Conservation (phyloP, 805 yeast species). For the Kuraishia floccosa region DNA sequence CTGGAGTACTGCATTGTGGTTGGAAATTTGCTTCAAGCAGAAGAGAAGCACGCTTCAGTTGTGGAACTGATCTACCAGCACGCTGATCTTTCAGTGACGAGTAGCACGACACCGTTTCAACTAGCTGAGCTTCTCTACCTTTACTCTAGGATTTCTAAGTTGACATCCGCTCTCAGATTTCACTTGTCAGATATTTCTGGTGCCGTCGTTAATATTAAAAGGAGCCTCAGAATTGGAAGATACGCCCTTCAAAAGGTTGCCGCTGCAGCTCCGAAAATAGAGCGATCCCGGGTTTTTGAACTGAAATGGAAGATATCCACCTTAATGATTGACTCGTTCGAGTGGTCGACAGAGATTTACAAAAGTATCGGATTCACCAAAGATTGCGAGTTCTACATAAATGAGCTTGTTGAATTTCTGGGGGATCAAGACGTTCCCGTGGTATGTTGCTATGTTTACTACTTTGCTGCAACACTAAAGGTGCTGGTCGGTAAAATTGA, state of each 20-base stretch:
- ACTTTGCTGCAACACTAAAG: constrained; percentile 12
- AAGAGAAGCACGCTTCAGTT: constrained; percentile 14
- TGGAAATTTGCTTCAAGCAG: constrained; percentile 11
- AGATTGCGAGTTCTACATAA: constrained; percentile 43
- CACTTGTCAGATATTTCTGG: constrained; percentile 11
- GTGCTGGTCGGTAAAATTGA: constrained; percentile 7
- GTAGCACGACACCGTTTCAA: constrained; percentile 9
- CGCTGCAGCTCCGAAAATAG: constrained; percentile 6
- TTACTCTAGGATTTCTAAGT: constrained; percentile 23
- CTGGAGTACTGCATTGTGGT: constrained; percentile 15
- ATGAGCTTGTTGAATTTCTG: constrained; percentile 33
- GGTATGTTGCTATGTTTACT: constrained; percentile 9
- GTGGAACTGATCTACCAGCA: constrained; percentile 13
- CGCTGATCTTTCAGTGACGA: constrained; percentile 17
- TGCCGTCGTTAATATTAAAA: constrained; percentile 28
- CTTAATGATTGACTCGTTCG: constrained; percentile 25
- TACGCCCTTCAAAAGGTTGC: constrained; percentile 36
- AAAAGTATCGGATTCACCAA: constrained; percentile 43
- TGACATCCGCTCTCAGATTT: constrained; percentile 15
- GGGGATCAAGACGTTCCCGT: constrained; percentile 15
- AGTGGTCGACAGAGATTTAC: constrained; percentile 24
- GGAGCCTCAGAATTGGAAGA: constrained; percentile 37
- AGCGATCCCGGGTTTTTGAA: constrained; percentile 11
- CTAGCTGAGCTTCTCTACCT: constrained; percentile 11
- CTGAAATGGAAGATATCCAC: constrained; percentile 25